phyloP scores from a whole-genome alignment of 2,329 filamentous ascomycete genomes.

The Cercospora zeae-maydis region DNA sequence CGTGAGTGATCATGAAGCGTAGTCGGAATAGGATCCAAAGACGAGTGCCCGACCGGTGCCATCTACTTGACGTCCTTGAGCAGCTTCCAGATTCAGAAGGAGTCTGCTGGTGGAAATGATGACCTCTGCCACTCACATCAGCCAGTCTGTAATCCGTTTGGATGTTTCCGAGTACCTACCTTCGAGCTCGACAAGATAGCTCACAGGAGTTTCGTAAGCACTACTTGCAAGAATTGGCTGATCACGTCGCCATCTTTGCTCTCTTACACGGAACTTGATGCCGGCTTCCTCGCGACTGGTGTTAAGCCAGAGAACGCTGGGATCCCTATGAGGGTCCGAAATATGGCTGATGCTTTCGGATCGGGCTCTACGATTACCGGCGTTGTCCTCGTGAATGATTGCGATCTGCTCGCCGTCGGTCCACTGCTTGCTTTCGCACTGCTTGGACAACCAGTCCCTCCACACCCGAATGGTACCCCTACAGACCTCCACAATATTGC shows the following conservation, averaged over 20 bases:
- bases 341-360: slow-evolving; percentile 25
- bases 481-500: slow-evolving; percentile 62
- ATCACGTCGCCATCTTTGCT: slow-evolving; percentile 46
- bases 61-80: slow-evolving; percentile 57
- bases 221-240: slow-evolving; percentile 54
- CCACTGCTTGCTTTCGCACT: slow-evolving; percentile 35
- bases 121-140: slow-evolving; percentile 52
- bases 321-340: slow-evolving; percentile 34
- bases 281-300: slow-evolving; percentile 58
- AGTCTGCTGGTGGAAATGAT: slow-evolving; percentile 62
- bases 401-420: slow-evolving; percentile 30
- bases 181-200: slow-evolving; percentile 68
- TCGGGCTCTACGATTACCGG: slow-evolving; percentile 10
- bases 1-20: neutral
- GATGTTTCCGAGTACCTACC: slow-evolving; percentile 46
- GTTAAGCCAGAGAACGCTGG: slow-evolving; percentile 66
- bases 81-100: slow-evolving; percentile 63
- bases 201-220: slow-evolving; percentile 64
- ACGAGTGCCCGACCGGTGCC: slow-evolving; percentile 64
- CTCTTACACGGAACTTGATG: slow-evolving; percentile 61
- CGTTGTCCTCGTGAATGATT: slow-evolving; percentile 26
- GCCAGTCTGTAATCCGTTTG: neutral
- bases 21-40: slow-evolving; percentile 45
- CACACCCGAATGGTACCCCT: slow-evolving; percentile 68
- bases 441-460: slow-evolving; percentile 64